These are phyloP conservation scores for Salvia sclarea DNA, from an alignment of 305 asterid genomes.

Conservation along the genomic window DNA sequence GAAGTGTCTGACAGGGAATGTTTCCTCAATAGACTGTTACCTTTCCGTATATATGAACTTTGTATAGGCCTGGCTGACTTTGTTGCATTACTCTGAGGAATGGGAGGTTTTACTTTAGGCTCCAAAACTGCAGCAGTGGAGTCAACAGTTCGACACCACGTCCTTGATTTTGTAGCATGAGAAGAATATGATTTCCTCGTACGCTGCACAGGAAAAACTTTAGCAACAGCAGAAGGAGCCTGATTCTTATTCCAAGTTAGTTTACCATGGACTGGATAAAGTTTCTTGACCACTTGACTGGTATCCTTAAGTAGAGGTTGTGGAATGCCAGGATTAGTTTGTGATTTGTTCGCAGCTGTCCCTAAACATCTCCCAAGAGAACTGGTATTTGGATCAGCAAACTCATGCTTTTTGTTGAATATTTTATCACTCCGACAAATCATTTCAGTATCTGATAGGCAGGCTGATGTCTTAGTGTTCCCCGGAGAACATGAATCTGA, in stretches of 20 bases:
- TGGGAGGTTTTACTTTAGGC: conserved; percentile 38
- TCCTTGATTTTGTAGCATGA: conserved; percentile 65
- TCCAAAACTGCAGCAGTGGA: conserved; percentile 42
- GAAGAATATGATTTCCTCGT: conserved; percentile 41
- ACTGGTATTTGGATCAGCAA: conserved; percentile 36
- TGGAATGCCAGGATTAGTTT: conserved; percentile 31
- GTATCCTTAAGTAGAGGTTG: conserved; percentile 37
- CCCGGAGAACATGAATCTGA: conserved; percentile 37
- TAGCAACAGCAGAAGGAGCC: conserved; percentile 41
- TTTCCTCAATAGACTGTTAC: conserved; percentile 83
- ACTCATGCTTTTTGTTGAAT: conserved; percentile 31
- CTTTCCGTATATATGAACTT: conserved; percentile 75
- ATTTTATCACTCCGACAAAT: conserved; percentile 35
- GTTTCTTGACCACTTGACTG: conserved; percentile 39
- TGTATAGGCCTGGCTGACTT: conserved; percentile 37
- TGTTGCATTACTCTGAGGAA: conserved; percentile 42
- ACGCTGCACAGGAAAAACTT: conserved; percentile 43
- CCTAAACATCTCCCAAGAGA: conserved; percentile 30
- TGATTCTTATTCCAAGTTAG: conserved; percentile 47
- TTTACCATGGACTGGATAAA: conserved; percentile 38
- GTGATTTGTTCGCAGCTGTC: conserved; percentile 32
- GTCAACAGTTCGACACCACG: conserved; percentile 73
- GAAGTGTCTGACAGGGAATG: conserved; percentile 46
- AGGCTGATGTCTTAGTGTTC: conserved; percentile 29
- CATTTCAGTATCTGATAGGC: conserved; percentile 39